phyloP scores from a whole-genome alignment of 2,329 filamentous ascomycete genomes.

The Parafenestella ontariensis region DNA sequence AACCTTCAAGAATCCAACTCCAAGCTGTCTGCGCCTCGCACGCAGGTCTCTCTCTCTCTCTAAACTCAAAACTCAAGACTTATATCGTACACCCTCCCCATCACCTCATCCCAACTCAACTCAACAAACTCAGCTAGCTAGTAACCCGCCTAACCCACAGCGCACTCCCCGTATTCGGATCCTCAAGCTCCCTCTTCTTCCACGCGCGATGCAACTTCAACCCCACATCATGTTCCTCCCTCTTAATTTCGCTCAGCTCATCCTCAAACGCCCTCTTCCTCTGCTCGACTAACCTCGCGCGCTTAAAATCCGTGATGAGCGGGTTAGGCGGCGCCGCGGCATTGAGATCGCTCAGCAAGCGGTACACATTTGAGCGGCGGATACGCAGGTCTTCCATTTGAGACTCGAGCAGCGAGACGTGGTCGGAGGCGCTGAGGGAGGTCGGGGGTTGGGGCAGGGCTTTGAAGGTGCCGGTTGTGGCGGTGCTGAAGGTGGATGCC shows the following conservation, averaged over 20 bases:
- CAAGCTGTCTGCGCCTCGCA: no score
- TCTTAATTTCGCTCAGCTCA: conserved; percentile 48
- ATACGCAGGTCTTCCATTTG: conserved; percentile 49
- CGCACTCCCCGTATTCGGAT: conserved; percentile 42
- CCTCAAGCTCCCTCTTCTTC: conserved; percentile 49
- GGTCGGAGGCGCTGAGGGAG: conserved; percentile 42
- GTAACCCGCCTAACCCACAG: conserved; percentile 52
- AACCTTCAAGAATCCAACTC: no score
- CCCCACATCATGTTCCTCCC: conserved; percentile 50
- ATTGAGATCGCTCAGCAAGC: conserved; percentile 45
- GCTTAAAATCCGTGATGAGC: conserved; percentile 46
- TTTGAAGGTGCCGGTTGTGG: conserved; percentile 40
- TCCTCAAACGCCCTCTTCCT: conserved; percentile 45
- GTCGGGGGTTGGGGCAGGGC: conserved; percentile 49
- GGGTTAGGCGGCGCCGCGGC: conserved; percentile 47
- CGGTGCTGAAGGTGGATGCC: conserved; percentile 33
- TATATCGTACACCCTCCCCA: no score
- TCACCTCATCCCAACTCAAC: neutral
- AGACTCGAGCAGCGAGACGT: conserved; percentile 47
- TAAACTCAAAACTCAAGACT: no score
- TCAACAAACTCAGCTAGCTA: conserved; percentile 2
- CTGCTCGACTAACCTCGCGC: conserved; percentile 42
- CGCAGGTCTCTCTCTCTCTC: no score
- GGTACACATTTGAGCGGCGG: conserved; percentile 47
- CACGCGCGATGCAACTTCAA: conserved; percentile 50